Evolutionary conservation across 495 filamentous ascomycete genomes (phyloP), one percentile per base, ranked within the genome.

Genomic region (Tirmania nivea): DNA sequence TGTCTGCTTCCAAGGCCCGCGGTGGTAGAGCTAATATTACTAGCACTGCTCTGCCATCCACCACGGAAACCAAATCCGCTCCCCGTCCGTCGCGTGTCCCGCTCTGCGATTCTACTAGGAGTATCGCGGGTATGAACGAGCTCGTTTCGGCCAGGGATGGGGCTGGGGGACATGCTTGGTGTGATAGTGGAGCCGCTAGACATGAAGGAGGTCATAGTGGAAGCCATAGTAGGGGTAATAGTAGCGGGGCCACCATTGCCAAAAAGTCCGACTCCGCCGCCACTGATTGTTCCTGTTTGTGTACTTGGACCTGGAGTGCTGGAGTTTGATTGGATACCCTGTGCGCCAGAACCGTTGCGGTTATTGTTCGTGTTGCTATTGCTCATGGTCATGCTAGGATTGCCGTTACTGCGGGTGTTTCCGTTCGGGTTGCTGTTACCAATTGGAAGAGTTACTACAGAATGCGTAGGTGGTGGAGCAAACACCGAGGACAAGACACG

Each of bases 1-100:
- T 54, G 48, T 21, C 59, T 52, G 25, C 57, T 61, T 48, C 54
- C 58, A 45, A 50, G 50, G n/a, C 58, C 54, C 11, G 36, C 42
- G 1, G 39, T 21, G n/a, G 52, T 56, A n/a, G 36, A 19, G 20
- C 52, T 35, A 31, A 62, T 54, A 7, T 57, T 59, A 35, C 52
- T 58, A 12, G 37, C 37, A 35, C 57, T 52, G 39, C 39, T 45
- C 17, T 45, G 39, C 39, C 39, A 45, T 14, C 39, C 39, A 14
- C 39, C 39, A 45, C 39, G 39, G 39, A 45, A 45, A 8, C 39
- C 17, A 19, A 14, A 45, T 45, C 39, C 39, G 2, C 25, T 31
- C 25, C 25, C 25, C 7, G 25, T 3, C 12, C 39, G 39, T 14
- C 39, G 39, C 4, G 39, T 45, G 39, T 45, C 39, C 12, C 39